A percentile compares a stretch with the other conserved stretches of the same genome.
Evolutionary conservation across 2,329 filamentous ascomycete species (phyloP).

Genomic region (Lachnellula subtilissima): DNA sequence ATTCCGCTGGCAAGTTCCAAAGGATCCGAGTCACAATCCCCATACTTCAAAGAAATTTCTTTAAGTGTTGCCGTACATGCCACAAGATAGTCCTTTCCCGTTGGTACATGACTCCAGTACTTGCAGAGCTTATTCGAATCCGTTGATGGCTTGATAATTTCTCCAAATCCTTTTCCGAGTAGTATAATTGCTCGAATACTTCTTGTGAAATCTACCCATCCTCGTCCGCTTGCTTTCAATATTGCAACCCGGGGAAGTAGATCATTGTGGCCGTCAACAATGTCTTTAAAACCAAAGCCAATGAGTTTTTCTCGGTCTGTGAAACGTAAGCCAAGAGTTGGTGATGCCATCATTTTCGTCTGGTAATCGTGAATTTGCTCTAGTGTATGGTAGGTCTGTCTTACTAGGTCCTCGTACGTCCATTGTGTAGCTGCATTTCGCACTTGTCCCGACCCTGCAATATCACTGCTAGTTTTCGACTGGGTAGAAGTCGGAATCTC

Average conservation of each 20-base stretch:
- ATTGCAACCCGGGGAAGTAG: not conserved
- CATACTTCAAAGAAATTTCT: slow-evolving; percentile 1
- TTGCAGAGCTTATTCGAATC: not conserved
- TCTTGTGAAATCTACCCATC: slow-evolving; percentile 8
- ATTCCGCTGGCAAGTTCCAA: slow-evolving; percentile 1
- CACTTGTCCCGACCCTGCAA: not conserved
- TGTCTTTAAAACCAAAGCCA: slow-evolving; percentile 9
- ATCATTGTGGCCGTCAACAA: not conserved
- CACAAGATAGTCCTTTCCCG: slow-evolving; percentile 3
- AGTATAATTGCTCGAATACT: slow-evolving; percentile 6
- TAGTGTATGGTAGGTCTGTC: slow-evolving; percentile 1
- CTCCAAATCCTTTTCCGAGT: slow-evolving; percentile 8
- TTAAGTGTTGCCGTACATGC: not conserved
- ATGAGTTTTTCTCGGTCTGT: slow-evolving; percentile 3
- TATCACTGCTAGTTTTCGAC: not conserved
- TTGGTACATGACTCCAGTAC: slow-evolving; percentile 3
- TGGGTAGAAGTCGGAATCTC: not conserved
- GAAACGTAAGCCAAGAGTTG: not conserved
- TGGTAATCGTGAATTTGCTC: slow-evolving; percentile 7
- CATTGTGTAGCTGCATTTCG: not conserved
- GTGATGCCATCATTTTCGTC: not conserved
- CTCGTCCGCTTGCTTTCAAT: slow-evolving; percentile 2
- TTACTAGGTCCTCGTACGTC: slow-evolving; percentile 5
- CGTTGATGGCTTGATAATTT: slow-evolving; percentile 1
- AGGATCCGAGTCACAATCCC: not conserved